Evolutionary conservation across 495 filamentous ascomycete genomes (phyloP).

Genomic region (Friedmanniomyces endolithicus): DNA sequence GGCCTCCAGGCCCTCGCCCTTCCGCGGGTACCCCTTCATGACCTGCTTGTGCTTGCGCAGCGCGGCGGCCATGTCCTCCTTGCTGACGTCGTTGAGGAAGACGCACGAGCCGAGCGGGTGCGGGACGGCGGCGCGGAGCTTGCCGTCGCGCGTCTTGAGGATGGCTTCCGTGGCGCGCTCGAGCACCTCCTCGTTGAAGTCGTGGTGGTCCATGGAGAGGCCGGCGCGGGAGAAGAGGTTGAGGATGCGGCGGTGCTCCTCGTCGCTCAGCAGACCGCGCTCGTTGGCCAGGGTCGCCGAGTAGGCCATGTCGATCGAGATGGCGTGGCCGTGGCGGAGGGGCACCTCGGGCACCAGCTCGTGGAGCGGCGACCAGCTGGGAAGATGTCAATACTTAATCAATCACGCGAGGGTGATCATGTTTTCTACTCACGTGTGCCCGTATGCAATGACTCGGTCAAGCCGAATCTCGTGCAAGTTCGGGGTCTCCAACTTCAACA

Average conservation of each 20-base stretch:
- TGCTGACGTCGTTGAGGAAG: constrained; percentile 46
- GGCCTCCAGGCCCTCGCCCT: constrained; percentile 47
- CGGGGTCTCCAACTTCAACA: constrained; percentile 51
- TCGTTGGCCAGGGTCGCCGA: constrained; percentile 47
- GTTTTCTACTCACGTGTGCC: constrained; percentile 41
- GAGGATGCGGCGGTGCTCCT: constrained; percentile 43
- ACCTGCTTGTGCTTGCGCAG: constrained; percentile 43
- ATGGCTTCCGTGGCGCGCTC: constrained; percentile 48
- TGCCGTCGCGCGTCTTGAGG: constrained; percentile 50
- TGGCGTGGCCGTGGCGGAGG: constrained; percentile 52
- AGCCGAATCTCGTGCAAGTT: constrained; percentile 53
- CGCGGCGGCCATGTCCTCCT: constrained; percentile 39
- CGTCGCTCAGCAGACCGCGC: constrained; percentile 38
- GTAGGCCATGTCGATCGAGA: constrained; percentile 56
- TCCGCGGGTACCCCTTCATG: constrained; percentile 41
- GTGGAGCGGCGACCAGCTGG: constrained; percentile 49
- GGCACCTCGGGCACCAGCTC: constrained; percentile 49
- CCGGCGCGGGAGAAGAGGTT: constrained; percentile 49
- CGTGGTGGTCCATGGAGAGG: constrained; percentile 48
- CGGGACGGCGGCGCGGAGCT: constrained; percentile 47
- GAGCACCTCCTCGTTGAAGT: constrained; percentile 47
- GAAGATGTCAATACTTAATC: background rate
- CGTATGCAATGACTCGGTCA: constrained; percentile 54
- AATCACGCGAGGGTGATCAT: background rate
- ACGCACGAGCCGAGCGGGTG: constrained; percentile 42